A percentile compares a stretch with the other conserved stretches of the same genome.
Evolutionary conservation across 257 asterid genomes (phyloP).

Genomic region (Mitragyna speciosa): DNA sequence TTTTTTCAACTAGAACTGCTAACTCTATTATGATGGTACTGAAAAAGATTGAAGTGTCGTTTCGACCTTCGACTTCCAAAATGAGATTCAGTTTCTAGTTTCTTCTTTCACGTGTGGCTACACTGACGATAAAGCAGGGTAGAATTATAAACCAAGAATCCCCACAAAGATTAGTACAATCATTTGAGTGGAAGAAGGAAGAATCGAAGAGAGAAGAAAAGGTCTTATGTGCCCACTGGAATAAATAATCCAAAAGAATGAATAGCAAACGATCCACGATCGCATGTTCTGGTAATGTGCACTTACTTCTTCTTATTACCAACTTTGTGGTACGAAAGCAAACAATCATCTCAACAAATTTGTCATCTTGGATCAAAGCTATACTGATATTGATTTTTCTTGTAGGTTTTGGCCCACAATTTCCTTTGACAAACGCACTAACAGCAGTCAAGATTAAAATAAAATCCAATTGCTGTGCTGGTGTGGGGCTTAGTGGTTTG

Average conservation of each 20-base stretch:
- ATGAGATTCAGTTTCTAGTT: background rate
- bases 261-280: background rate
- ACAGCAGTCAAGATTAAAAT: background rate
- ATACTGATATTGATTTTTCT: slow-evolving; percentile 1
- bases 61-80: background rate
- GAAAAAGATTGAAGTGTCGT: background rate
- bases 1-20: no score
- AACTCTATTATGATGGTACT: background rate
- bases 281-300: background rate
- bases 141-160: background rate
- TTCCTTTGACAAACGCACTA: slow-evolving; percentile 21
- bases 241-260: background rate
- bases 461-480: background rate
- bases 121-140: background rate
- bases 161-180: background rate
- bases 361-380: slow-evolving; percentile 12
- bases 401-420: slow-evolving; percentile 25
- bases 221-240: background rate
- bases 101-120: background rate
- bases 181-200: background rate
- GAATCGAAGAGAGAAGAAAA: background rate
- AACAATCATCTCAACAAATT: slow-evolving; percentile 22
- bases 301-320: slow-evolving; percentile 1
- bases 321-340: slow-evolving; percentile 20
- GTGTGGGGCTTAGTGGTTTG: background rate